Percentiles rank a stretch among this genome's conserved stretches.
Evolutionary conservation across 441 rosid species (phyloP).

Genomic region (Eutrema salsugineum): DNA sequence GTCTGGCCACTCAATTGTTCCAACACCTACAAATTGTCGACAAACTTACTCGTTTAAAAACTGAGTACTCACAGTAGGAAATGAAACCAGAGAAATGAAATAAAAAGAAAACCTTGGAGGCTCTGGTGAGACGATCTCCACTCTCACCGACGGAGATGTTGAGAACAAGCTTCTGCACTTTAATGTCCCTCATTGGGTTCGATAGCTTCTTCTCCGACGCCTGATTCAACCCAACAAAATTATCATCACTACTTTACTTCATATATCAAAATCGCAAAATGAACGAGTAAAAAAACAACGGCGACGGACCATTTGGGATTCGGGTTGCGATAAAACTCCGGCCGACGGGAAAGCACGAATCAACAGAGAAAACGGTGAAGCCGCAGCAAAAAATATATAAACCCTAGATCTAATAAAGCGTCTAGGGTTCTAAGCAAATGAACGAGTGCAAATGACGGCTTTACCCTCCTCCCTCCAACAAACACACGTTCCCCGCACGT

Average conservation of each 20-base stretch:
- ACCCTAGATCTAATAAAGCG: constrained; percentile 16
- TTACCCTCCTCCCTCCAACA: neutral
- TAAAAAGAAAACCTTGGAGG: constrained; percentile 54
- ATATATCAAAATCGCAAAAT: neutral
- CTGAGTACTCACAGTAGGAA: neutral
- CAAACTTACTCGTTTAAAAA: neutral
- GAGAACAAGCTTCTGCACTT: constrained; percentile 82
- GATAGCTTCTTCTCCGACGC: constrained; percentile 87
- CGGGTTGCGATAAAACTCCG: neutral
- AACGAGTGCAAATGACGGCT: neutral
- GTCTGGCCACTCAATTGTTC: constrained; percentile 81
- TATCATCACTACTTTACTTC: neutral
- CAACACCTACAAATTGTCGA: constrained; percentile 46
- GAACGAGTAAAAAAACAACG: neutral
- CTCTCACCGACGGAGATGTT: constrained; percentile 92
- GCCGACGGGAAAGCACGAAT: constrained; percentile 2
- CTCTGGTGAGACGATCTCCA: constrained; percentile 89
- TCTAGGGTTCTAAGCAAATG: constrained; percentile 22
- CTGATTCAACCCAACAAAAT: constrained; percentile 25
- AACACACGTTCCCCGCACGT: constrained; percentile 12
- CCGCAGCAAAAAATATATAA: constrained; percentile 19
- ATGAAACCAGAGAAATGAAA: neutral
- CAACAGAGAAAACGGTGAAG: neutral
- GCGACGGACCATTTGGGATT: constrained; percentile 22
- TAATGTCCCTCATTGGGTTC: constrained; percentile 85